phyloP scores from a whole-genome alignment of 2,329 filamentous ascomycete genomes.

The Periconia digitata region DNA sequence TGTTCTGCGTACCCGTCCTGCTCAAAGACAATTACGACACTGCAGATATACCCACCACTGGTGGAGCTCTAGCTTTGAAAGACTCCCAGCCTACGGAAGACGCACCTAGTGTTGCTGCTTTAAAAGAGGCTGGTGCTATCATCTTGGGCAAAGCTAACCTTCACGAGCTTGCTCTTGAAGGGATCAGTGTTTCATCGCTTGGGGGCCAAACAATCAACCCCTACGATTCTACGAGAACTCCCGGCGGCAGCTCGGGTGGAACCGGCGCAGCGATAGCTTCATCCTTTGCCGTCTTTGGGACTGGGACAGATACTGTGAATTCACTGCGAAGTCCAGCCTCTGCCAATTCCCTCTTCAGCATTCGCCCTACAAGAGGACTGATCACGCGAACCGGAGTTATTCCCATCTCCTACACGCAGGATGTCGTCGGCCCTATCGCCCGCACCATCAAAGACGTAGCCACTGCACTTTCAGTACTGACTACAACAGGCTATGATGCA shows the following conservation, averaged over 20 bases:
- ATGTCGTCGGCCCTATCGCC: conserved; percentile 58
- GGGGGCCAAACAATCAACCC: conserved; percentile 68
- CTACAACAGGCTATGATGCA: conserved; percentile 53
- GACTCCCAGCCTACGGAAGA: conserved; percentile 52
- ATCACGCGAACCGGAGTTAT: conserved; percentile 56
- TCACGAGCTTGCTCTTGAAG: conserved; percentile 66
- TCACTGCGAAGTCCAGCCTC: conserved; percentile 62
- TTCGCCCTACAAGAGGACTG: conserved; percentile 59
- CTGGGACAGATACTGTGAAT: conserved; percentile 65
- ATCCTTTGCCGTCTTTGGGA: conserved; percentile 60
- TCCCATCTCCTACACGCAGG: conserved; percentile 60
- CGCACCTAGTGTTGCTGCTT: conserved; percentile 52
- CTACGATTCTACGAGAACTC: conserved; percentile 66
- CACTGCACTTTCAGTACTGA: conserved; percentile 56
- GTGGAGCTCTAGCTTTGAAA: conserved; percentile 54
- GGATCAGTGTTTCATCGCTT: conserved; percentile 62
- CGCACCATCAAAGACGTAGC: conserved; percentile 55
- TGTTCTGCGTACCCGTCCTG: conserved; percentile 64
- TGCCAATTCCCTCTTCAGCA: conserved; percentile 62
- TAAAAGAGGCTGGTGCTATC: conserved; percentile 56
- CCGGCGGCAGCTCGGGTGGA: conserved; percentile 65
- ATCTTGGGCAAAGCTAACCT: conserved; percentile 61
- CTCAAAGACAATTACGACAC: conserved; percentile 68
- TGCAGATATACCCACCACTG: conserved; percentile 59
- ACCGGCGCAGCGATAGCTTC: conserved; percentile 62